Evolutionary conservation across 1,139 yeast genomes (phyloP), one percentile per base, ranked within the genome.

Genomic region (Sugiyamaella pinicola): DNA sequence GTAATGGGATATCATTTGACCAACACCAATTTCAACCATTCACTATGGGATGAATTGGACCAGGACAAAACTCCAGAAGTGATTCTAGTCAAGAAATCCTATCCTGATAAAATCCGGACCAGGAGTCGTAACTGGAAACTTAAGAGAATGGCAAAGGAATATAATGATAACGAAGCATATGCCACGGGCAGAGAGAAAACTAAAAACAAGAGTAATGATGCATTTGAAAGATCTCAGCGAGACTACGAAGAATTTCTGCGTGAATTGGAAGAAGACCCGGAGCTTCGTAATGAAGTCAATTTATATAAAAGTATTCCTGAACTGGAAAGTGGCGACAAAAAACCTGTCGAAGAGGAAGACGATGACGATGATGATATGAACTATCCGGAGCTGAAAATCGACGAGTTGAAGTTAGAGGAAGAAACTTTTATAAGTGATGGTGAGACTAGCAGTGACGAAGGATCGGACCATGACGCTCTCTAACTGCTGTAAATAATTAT

Each of bases 111-210:
- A 76, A 79, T 83, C 49, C 82, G 81, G 74, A 55, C 58, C 55
- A 85, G 83, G 73, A 82, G 84, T 77, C 82, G 96, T 79, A 79
- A 80, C 71, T 90, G 98, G 96, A 89, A 87, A 74, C 83, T 93
- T 73, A 88, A 88, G 84, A 87, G 99, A 79, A 91, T 95, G 97
- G 98, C 98, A 43, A 87, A 80, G 69, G 99, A 95, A 74, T 95
- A 91, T 72, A 82, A 82, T 53, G 96, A 95, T 18, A 56, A 47
- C 8, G 64, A 60, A 24, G 61, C 57, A 13, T 45, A 58, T 15
- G 49, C 58, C 28, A 48, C 58, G 70, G 45, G 44, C 21, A 45
- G 40, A 17, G 77, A 78, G 60, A 37, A 47, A 33, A 40, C 44
- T 7, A 81, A 65, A 89, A 90, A 58, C 82, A 81, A 73, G 89